phyloP scores from a whole-genome alignment of 768 basidiomycete genomes.

The Mycena capillaripes region DNA sequence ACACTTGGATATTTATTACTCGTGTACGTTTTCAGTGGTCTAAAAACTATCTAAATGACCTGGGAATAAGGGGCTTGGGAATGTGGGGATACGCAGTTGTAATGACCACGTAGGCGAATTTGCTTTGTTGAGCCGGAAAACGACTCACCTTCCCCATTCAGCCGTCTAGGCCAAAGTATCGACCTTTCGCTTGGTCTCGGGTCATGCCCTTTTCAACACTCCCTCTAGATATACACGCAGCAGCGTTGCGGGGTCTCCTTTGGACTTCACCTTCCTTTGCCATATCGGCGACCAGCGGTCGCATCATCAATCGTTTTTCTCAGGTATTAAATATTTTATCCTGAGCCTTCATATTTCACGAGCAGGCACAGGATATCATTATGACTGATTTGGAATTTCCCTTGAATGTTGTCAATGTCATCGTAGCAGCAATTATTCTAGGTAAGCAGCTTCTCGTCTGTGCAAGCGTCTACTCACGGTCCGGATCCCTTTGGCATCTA shows the following conservation, averaged over 20 bases:
- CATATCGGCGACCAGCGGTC: not conserved
- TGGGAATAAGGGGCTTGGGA: not conserved
- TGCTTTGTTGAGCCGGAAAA: too few species aligned
- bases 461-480: too few species aligned
- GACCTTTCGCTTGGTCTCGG: too few species aligned
- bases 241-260: not conserved
- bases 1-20: not conserved
- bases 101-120: not conserved
- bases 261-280: not conserved
- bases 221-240: not conserved
- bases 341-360: too few species aligned
- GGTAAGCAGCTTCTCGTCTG: not conserved
- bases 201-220: too few species aligned
- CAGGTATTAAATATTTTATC: too few species aligned
- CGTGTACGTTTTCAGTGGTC: not conserved
- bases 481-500: not conserved
- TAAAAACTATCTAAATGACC: not conserved
- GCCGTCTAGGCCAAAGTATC: too few species aligned
- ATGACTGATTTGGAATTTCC: constrained; percentile 14
- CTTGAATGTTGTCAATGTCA: not conserved
- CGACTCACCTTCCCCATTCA: too few species aligned
- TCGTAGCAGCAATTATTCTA: not conserved
- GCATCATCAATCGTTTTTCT: constrained; percentile 7
- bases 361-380: constrained; percentile 1
- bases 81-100: constrained; percentile 1